A percentile compares a stretch with the other conserved stretches of the same genome.
phyloP scores from a whole-genome alignment of 176 grass and related monocot genomes.

The Oryza meridionalis region DNA sequence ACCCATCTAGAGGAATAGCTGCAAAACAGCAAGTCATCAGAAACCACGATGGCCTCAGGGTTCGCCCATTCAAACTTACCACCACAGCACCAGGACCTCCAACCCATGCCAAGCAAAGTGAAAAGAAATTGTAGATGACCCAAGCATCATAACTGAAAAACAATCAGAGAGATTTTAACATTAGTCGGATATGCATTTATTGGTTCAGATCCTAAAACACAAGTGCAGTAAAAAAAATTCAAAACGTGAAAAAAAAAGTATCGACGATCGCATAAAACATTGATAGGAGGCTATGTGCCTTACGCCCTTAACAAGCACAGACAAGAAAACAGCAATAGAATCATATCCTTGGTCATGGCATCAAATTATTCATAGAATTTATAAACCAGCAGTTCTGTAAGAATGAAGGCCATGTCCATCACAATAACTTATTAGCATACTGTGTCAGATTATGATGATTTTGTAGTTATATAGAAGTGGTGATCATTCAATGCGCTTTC shows the following conservation, averaged over 20 bases:
- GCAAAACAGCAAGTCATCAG: slow-evolving; percentile 99
- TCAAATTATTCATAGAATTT: not conserved
- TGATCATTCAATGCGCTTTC: not conserved
- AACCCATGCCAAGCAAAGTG: slow-evolving; percentile 95
- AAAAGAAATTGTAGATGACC: slow-evolving; percentile 99
- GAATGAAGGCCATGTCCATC: not conserved
- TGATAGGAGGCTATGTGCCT: not conserved
- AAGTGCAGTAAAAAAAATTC: slow-evolving; percentile 38
- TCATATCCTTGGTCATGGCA: not conserved
- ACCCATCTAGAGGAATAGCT: slow-evolving; percentile 97
- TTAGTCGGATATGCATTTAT: not conserved
- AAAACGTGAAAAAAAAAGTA: not conserved
- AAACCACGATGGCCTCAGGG: slow-evolving; percentile 81
- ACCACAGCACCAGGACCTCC: slow-evolving; percentile 96
- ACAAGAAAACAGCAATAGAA: not conserved
- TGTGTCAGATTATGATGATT: not conserved
- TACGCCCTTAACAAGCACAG: not conserved
- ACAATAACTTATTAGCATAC: not conserved
- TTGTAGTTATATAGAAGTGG: slow-evolving; percentile 4
- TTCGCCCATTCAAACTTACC: slow-evolving; percentile 78
- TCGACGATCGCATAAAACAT: not conserved
- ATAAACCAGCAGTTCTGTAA: not conserved
- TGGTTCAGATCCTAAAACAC: slow-evolving; percentile 8
- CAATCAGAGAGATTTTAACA: slow-evolving; percentile 36
- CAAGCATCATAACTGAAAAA: slow-evolving; percentile 99